phyloP scores from a whole-genome alignment of 176 grass and related monocot genomes.

The Microstegium vimineum region DNA sequence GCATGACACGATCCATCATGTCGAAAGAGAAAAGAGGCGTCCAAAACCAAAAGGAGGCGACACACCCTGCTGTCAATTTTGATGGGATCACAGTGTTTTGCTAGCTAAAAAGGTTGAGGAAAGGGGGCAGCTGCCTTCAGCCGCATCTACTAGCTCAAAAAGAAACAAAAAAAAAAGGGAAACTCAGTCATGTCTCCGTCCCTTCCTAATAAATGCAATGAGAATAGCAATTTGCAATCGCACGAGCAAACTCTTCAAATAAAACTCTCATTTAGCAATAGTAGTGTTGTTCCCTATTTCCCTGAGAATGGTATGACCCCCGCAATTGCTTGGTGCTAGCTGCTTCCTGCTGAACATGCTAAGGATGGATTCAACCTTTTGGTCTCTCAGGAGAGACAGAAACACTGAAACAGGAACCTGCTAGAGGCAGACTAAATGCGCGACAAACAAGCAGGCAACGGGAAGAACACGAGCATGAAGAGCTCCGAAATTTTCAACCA shows the following conservation, averaged over 20 bases:
- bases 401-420: not conserved
- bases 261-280: not conserved
- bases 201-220: not conserved
- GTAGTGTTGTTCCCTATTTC: too few relatives aligned
- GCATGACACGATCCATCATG: conserved; percentile 15
- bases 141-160: not conserved
- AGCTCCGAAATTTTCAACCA: not conserved
- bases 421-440: not conserved
- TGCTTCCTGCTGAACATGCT: too few relatives aligned
- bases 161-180: not conserved
- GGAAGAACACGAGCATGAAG: not conserved
- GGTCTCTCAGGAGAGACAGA: not conserved
- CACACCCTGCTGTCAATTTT: not conserved
- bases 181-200: not conserved
- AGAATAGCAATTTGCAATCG: not conserved
- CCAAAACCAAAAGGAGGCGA: conserved; percentile 19
- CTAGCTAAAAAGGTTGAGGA: conserved; percentile 8
- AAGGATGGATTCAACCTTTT: too few relatives aligned
- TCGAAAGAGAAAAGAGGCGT: not conserved
- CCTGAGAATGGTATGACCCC: not conserved
- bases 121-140: not conserved
- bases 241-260: not conserved
- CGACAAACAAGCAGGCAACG: not conserved
- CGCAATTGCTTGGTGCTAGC: not conserved
- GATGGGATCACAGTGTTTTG: conserved; percentile 27